A percentile compares a stretch with the other conserved stretches of the same genome.
Evolutionary conservation across 2,329 filamentous ascomycete genomes (phyloP).

Genomic region (Talaromyces atroroseus): DNA sequence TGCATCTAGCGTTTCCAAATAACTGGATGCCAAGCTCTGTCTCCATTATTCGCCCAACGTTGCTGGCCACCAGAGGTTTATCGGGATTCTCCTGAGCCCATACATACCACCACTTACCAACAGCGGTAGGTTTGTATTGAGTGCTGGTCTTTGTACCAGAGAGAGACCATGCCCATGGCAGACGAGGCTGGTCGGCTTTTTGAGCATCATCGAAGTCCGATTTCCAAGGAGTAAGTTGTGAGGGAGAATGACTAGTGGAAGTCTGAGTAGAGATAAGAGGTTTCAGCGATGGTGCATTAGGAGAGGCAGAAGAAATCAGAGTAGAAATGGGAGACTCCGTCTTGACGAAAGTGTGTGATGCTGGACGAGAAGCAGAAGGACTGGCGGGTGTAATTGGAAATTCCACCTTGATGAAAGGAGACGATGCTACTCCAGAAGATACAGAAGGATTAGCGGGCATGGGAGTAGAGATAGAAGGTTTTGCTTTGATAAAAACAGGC

Average conservation of each 20-base stretch:
- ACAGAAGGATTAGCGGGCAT: no score
- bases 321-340: neutral
- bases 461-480: neutral
- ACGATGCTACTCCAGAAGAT: no score
- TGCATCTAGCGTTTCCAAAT: neutral
- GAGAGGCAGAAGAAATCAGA: no score
- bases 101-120: neutral
- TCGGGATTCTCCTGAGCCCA: neutral
- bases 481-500: neutral
- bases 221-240: neutral
- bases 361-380: no score
- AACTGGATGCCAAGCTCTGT: conserved; percentile 5
- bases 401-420: neutral
- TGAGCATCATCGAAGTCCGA: neutral
- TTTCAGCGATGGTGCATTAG: no score
- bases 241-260: neutral
- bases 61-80: neutral
- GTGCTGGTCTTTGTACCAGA: neutral
- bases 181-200: neutral
- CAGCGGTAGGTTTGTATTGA: neutral
- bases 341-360: neutral
- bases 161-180: neutral
- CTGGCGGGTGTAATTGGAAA: no score
- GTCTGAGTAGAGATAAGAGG: no score
- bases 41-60: conserved; percentile 8